phyloP scores from a whole-genome alignment of 805 yeast species.

The Pichia gijzeniarum region DNA sequence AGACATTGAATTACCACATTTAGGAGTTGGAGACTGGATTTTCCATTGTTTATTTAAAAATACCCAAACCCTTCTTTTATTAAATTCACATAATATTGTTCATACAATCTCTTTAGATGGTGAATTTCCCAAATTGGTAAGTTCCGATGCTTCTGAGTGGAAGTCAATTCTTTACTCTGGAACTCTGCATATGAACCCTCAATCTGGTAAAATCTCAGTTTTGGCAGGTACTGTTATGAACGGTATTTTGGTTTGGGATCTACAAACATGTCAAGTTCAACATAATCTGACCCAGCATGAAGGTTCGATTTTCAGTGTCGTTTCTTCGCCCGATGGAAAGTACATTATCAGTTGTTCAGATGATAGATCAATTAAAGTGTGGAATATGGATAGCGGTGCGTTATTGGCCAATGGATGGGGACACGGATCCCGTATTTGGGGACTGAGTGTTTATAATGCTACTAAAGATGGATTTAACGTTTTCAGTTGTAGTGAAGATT shows the following conservation, averaged over 20 bases:
- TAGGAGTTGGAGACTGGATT: conserved; percentile 74
- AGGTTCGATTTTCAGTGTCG: conserved; percentile 86
- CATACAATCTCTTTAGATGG: conserved; percentile 28
- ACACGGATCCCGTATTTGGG: conserved; percentile 93
- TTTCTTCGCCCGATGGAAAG: conserved; percentile 48
- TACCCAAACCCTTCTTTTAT: conserved; percentile 38
- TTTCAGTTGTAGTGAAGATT: conserved; percentile 79
- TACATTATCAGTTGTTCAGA: conserved; percentile 81
- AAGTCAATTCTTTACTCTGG: conserved; percentile 88
- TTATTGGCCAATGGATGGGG: conserved; percentile 88
- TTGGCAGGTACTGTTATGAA: conserved; percentile 94
- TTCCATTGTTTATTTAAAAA: conserved; percentile 47
- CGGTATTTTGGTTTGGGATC: conserved; percentile 78
- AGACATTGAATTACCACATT: conserved; percentile 32
- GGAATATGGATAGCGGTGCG: conserved; percentile 53
- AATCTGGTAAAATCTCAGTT: conserved; percentile 37
- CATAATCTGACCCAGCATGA: conserved; percentile 69
- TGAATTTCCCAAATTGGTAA: conserved; percentile 20
- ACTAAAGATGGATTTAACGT: conserved; percentile 27
- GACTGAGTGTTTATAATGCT: conserved; percentile 46
- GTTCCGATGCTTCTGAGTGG: conserved; percentile 47
- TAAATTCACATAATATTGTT: conserved; percentile 78
- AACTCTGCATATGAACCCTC: conserved; percentile 45
- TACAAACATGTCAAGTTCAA: conserved; percentile 35
- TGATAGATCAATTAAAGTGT: conserved; percentile 80